Percentiles rank a stretch among this genome's conserved stretches.
These are phyloP conservation scores for Hypoxylon rickii DNA, from an alignment of 495 filamentous ascomycete species.

Conservation along the genomic window DNA sequence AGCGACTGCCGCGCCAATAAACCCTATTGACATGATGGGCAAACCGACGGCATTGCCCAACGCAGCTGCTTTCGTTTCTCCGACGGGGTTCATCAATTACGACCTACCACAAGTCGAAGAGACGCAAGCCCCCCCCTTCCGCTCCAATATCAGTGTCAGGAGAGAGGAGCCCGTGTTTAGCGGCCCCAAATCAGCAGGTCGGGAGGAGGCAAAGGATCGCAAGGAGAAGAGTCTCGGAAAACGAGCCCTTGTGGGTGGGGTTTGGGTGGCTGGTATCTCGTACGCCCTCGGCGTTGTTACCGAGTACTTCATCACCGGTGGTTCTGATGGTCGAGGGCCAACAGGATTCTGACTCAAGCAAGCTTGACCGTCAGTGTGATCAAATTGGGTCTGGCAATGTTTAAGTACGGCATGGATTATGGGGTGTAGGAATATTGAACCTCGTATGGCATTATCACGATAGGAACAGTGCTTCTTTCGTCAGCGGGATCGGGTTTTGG, in stretches of 20 bases:
- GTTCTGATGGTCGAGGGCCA: constrained; percentile 56
- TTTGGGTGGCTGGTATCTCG: constrained; percentile 62
- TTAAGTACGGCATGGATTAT: background rate
- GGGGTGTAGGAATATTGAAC: constrained; percentile 14
- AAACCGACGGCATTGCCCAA: constrained; percentile 38
- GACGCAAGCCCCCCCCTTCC: constrained; percentile 37
- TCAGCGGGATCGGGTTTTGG: constrained; percentile 5
- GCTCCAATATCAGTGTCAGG: constrained; percentile 54
- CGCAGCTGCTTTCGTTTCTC: constrained; percentile 58
- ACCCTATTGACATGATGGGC: constrained; percentile 63
- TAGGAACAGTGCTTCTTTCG: constrained; percentile 6
- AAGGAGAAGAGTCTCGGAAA: constrained; percentile 48
- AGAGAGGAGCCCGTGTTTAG: constrained; percentile 64
- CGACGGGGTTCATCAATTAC: constrained; percentile 63
- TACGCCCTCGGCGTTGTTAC: constrained; percentile 72
- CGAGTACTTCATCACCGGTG: constrained; percentile 68
- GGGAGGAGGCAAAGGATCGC: constrained; percentile 33
- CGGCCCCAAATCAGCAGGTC: constrained; percentile 37
- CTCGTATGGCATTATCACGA: constrained; percentile 18
- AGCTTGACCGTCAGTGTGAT: background rate
- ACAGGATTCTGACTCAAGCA: constrained; percentile 50
- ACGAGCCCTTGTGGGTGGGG: constrained; percentile 60
- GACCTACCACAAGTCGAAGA: constrained; percentile 44
- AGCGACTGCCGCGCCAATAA: constrained; percentile 39
- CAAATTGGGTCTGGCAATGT: too few relatives aligned